A percentile compares a stretch with the other conserved stretches of the same genome.
Conservation (phyloP, 2,329 filamentous ascomycete species). For the Penicillium glabrum region DNA sequence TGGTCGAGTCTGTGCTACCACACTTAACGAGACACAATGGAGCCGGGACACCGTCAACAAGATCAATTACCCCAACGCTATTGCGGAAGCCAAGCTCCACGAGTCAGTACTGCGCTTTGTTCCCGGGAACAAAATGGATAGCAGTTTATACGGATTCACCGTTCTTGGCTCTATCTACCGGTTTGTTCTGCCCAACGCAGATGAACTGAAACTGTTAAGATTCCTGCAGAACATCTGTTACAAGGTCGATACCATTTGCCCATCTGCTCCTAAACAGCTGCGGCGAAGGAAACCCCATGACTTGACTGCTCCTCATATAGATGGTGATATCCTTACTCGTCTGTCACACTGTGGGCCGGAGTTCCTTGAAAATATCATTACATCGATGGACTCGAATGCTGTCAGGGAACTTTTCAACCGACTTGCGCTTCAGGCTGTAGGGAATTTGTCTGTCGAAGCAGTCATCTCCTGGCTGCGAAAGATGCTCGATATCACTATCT, state of each 20-base stretch:
- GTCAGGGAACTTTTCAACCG: neutral
- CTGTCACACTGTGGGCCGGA: constrained; percentile 49
- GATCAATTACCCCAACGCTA: constrained; percentile 2
- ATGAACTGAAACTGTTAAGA: constrained; percentile 67
- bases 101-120: constrained; percentile 35
- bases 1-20: constrained; percentile 48
- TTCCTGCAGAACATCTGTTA: constrained; percentile 71
- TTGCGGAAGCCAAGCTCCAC: constrained; percentile 33
- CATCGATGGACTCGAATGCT: constrained; percentile 6
- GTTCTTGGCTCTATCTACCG: constrained; percentile 70
- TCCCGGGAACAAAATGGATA: constrained; percentile 1
- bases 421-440: neutral
- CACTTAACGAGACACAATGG: constrained; percentile 13
- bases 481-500: constrained; percentile 2
- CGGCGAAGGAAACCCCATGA: constrained; percentile 22
- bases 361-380: constrained; percentile 33
- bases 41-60: neutral
- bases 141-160: constrained; percentile 61
- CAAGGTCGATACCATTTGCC: constrained; percentile 49
- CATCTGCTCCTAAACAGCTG: constrained; percentile 44
- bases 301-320: constrained; percentile 58
- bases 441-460: neutral
- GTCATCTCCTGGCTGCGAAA: constrained; percentile 7
- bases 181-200: constrained; percentile 64
- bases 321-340: constrained; percentile 64